phyloP scores from a whole-genome alignment of 306 rosid species.

The Myrica gale region DNA sequence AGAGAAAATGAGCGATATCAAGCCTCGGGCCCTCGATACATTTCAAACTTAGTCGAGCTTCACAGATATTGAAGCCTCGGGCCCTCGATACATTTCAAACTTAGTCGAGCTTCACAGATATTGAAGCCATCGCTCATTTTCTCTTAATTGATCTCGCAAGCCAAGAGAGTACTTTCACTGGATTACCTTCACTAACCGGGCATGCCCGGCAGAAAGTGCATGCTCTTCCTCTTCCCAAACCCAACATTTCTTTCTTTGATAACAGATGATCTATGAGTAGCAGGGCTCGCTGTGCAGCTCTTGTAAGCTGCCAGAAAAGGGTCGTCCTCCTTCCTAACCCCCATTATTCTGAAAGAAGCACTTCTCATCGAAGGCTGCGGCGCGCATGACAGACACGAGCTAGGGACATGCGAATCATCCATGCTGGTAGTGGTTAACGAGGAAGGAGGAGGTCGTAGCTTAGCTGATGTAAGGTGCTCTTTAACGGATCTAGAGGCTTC shows the following conservation, averaged over 20 bases:
- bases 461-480: not conserved
- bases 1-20: too few relatives aligned
- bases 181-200: conserved; percentile 14
- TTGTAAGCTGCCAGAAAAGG: conserved; percentile 56
- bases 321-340: conserved; percentile 36
- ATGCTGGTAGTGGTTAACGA: not conserved
- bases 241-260: conserved; percentile 17
- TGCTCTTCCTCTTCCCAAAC: conserved; percentile 27
- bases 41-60: too few relatives aligned
- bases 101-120: too few relatives aligned
- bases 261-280: not conserved
- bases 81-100: too few relatives aligned
- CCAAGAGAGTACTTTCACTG: not conserved
- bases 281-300: conserved; percentile 46
- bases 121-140: too few relatives aligned
- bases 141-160: not conserved
- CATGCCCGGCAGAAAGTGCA: conserved; percentile 32
- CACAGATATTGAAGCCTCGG: too few relatives aligned
- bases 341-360: conserved; percentile 14
- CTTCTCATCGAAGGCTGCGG: conserved; percentile 13
- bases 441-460: conserved; percentile 45
- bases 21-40: too few relatives aligned
- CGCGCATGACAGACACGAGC: not conserved
- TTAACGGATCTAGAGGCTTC: not conserved
- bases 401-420: not conserved